Evolutionary conservation across 192 early-diverging fungal species (phyloP).

Genomic region (Rhizoclosmatium sp.): DNA sequence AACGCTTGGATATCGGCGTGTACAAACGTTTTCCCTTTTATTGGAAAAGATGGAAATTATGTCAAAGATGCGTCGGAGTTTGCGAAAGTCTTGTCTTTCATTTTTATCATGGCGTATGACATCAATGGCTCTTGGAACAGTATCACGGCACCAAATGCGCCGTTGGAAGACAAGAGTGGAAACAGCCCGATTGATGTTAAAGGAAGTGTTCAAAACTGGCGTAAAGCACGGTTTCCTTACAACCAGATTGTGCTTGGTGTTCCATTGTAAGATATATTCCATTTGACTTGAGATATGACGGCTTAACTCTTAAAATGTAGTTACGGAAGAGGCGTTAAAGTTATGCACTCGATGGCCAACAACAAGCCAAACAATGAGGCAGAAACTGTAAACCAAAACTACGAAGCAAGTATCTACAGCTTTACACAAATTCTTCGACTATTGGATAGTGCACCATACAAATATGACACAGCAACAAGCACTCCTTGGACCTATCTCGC

Average conservation of each 20-base stretch:
- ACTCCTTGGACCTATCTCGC: constrained; percentile 80
- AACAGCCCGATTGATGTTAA: background rate
- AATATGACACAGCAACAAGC: constrained; percentile 66
- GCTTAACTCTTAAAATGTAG: background rate
- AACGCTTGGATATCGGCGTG: background rate
- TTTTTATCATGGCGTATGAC: constrained; percentile 12
- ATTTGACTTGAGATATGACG: background rate
- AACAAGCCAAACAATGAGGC: background rate
- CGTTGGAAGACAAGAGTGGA: background rate
- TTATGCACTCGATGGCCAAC: constrained; percentile 6
- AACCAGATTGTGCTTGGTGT: constrained; percentile 10
- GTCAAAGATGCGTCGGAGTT: background rate
- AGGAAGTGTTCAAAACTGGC: background rate
- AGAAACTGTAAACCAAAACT: background rate
- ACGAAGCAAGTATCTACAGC: background rate
- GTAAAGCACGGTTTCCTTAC: background rate
- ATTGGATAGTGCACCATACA: constrained; percentile 61
- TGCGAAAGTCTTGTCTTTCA: background rate
- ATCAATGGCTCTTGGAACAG: constrained; percentile 13
- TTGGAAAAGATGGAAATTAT: background rate
- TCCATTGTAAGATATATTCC: constrained; percentile 15
- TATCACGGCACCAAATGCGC: constrained; percentile 4
- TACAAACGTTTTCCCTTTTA: background rate
- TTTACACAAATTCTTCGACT: background rate
- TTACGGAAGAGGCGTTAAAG: background rate